Base-by-base conservation (phyloP, 352 stramenopile species). In the Ophiocytium majus region DNA sequence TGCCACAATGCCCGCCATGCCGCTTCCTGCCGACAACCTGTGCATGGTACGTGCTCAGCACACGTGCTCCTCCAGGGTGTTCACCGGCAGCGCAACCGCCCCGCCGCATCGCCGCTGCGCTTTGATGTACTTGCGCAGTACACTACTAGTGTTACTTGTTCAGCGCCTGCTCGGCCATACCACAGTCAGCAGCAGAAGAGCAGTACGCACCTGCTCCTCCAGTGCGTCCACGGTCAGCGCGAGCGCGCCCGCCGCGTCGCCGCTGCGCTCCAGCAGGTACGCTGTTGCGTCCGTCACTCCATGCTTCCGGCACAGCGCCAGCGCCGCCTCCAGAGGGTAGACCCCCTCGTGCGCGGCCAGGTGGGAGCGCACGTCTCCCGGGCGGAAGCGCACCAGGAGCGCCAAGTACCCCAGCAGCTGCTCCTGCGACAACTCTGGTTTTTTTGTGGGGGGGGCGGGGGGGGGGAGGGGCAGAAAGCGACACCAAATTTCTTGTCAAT, bases 211-310 rank as follows among this genome's bases (percentile, higher is more conserved):
- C 66, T 78, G 66, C 66, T 78, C 66, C 32, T 78, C 66, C 10
- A 86, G 80, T 28, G 83, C 79, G 78, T 66, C 57, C 28, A 86
- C 50, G 0, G 83, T 81, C 1, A 86, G 64, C 28, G 83, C 83
- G 10, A 86, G 83, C 31, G 83, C 83, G 17, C 83, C 83, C 63
- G 83, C 35, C 37, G 82, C 66, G 64, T 86, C 83, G 10, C 83
- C 83, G 32, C 82, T 86, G 32, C 80, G n/a, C 79, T 86, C 83
- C 9, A 86, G 78, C 49, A 86, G 80, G 80, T 86, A 86, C 17
- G 83, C 76, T 0, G 80, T 86, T 9, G 78, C 80, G 63, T 86
- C 76, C 1, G 79, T 74, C 19, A 86, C 80, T 5, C 80, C 80
- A 17, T 81, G 83, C 49, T 85, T 37, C 32, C 81, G 50, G 19